Percentiles rank a stretch among this genome's conserved stretches.
phyloP scores from a whole-genome alignment of 768 basidiomycete species.

The Guyanaporus albipodus region DNA sequence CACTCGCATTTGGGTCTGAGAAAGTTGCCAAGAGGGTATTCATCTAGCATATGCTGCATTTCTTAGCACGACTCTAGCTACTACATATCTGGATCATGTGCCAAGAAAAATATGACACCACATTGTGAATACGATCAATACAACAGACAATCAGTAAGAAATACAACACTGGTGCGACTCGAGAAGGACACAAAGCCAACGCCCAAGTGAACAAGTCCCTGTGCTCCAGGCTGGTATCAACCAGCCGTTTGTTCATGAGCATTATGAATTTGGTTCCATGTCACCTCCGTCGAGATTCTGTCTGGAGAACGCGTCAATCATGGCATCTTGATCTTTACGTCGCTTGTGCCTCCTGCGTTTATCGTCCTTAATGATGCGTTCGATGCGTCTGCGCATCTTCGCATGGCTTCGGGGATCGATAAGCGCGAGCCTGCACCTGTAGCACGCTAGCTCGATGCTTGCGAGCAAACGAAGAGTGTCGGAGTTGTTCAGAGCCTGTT shows the following conservation, averaged over 20 bases:
- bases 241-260: conserved; percentile 3
- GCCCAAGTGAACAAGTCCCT: conserved; percentile 11
- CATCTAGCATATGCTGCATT: conserved; percentile 4
- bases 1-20: neutral
- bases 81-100: conserved; percentile 3
- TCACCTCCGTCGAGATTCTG: conserved; percentile 37
- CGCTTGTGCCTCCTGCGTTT: conserved; percentile 74
- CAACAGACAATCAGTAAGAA: conserved; percentile 18
- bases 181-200: conserved; percentile 3
- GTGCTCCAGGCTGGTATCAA: conserved; percentile 9
- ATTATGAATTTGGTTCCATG: conserved; percentile 25
- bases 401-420: conserved; percentile 62
- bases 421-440: conserved; percentile 66
- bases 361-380: conserved; percentile 83
- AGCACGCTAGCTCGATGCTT: conserved; percentile 82
- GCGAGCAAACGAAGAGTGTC: conserved; percentile 80
- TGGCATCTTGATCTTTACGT: conserved; percentile 78
- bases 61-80: conserved; percentile 7
- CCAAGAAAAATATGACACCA: conserved; percentile 2
- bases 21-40: neutral
- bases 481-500: conserved; percentile 74
- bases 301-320: conserved; percentile 74
- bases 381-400: conserved; percentile 66
- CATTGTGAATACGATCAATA: conserved; percentile 15
- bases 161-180: conserved; percentile 20